Evolutionary conservation across 371 early-diverging fungal species (phyloP).

Genomic region (Mortierella sp.): DNA sequence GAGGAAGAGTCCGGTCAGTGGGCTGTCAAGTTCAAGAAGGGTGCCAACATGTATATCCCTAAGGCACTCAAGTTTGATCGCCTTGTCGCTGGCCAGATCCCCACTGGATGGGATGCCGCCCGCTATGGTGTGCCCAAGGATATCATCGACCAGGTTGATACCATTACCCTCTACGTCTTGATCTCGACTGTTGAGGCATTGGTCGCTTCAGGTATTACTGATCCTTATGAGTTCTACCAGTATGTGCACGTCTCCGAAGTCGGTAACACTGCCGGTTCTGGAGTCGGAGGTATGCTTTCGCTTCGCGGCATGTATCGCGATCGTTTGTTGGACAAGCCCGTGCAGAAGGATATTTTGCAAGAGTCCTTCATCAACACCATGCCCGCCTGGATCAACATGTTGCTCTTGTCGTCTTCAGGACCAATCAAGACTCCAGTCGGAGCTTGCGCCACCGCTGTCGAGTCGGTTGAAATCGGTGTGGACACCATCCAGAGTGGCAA

Average conservation of each 20-base stretch:
- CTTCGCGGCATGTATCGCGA: slow-evolving; percentile 85
- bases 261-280: slow-evolving; percentile 92
- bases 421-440: slow-evolving; percentile 98
- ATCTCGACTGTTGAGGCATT: slow-evolving; percentile 96
- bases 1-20: slow-evolving; percentile 79
- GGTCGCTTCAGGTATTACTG: slow-evolving; percentile 92
- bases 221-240: slow-evolving; percentile 97
- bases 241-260: slow-evolving; percentile 96
- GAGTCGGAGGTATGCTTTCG: slow-evolving; percentile 89
- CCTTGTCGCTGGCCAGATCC: slow-evolving; percentile 95
- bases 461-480: slow-evolving; percentile 93
- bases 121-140: slow-evolving; percentile 97
- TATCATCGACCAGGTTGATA: slow-evolving; percentile 92
- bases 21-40: slow-evolving; percentile 88
- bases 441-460: slow-evolving; percentile 95
- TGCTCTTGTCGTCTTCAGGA: slow-evolving; percentile 93
- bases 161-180: slow-evolving; percentile 88
- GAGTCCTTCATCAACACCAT: slow-evolving; percentile 97
- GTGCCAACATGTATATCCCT: slow-evolving; percentile 91
- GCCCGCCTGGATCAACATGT: slow-evolving; percentile 98
- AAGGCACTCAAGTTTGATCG: slow-evolving; percentile 96
- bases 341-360: slow-evolving; percentile 95
- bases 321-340: slow-evolving; percentile 86
- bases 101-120: slow-evolving; percentile 94
- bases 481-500: slow-evolving; percentile 93